phyloP scores from a whole-genome alignment of 2,329 filamentous ascomycete species.

The Pestalotiopsis sp. region DNA sequence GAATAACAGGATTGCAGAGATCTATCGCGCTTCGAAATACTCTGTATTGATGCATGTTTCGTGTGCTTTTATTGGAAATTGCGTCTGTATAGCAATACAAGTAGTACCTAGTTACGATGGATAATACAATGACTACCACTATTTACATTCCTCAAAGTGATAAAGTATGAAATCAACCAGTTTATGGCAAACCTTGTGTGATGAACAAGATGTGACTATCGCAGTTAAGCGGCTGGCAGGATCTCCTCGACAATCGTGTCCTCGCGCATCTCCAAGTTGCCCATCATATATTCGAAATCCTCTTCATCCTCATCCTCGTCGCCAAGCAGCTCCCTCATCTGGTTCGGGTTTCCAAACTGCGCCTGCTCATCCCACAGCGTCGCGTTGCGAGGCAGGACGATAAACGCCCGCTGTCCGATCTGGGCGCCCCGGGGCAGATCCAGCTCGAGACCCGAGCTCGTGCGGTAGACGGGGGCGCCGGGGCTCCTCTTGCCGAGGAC shows the following conservation, averaged over 20 bases:
- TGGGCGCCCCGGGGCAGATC: constrained; percentile 4
- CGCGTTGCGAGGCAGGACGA: constrained; percentile 11
- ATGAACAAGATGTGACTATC: background rate
- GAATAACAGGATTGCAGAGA: too few species aligned
- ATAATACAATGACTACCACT: too few species aligned
- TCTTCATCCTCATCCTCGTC: constrained; percentile 8
- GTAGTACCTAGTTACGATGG: too few species aligned
- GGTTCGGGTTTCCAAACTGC: constrained; percentile 8
- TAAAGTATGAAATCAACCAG: too few species aligned
- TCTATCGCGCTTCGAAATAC: too few species aligned
- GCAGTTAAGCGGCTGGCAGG: background rate
- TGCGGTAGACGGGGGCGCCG: constrained; percentile 9
- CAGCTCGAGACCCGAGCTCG: constrained; percentile 10
- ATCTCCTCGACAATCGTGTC: constrained; percentile 14
- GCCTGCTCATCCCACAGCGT: constrained; percentile 13
- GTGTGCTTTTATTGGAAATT: too few species aligned
- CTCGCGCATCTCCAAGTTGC: constrained; percentile 10
- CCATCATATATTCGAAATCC: constrained; percentile 12
- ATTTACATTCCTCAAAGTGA: too few species aligned
- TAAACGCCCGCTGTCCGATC: constrained; percentile 13
- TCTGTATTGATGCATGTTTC: too few species aligned
- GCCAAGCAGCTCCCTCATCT: background rate
- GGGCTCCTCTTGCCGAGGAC: background rate
- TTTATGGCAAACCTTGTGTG: too few species aligned
- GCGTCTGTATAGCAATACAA: too few species aligned